Evolutionary conservation across 2,329 filamentous ascomycete genomes (phyloP).

Genomic region (Microdochium bolleyi): DNA sequence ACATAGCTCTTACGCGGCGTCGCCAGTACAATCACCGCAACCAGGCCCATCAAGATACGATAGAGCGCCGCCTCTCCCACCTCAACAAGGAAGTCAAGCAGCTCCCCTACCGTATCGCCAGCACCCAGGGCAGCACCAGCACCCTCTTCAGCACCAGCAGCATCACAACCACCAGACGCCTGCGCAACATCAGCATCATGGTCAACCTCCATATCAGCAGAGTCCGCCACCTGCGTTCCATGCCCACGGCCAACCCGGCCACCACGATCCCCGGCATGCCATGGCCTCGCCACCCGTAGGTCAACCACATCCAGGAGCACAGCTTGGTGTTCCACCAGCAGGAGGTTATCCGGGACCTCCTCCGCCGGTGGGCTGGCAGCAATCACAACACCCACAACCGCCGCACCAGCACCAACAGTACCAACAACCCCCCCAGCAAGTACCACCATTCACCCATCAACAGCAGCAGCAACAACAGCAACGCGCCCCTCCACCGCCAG

Average conservation of each 20-base stretch:
- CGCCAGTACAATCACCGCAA: not conserved
- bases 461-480: constrained; percentile 15
- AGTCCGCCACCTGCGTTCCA: not conserved
- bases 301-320: not conserved
- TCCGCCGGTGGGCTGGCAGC: constrained; percentile 4
- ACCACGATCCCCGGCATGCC: not conserved
- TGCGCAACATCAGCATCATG: not conserved
- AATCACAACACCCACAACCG: constrained; percentile 9
- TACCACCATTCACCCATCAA: constrained; percentile 21
- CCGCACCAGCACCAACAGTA: constrained; percentile 8
- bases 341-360: not conserved
- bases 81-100: not conserved
- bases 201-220: not conserved
- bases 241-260: not conserved
- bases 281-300: not conserved
- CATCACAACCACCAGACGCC: not conserved
- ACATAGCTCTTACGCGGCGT: not conserved
- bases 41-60: not conserved
- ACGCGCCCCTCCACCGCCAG: constrained; percentile 33
- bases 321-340: not conserved
- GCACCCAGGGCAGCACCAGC: not conserved
- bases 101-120: not conserved
- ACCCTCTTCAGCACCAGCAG: not conserved
- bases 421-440: constrained; percentile 24
- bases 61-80: not conserved